Percentiles rank a stretch among this genome's conserved stretches.
Evolutionary conservation across 2,329 filamentous ascomycete species (phyloP).

Genomic region (Fusarium armeniacum): DNA sequence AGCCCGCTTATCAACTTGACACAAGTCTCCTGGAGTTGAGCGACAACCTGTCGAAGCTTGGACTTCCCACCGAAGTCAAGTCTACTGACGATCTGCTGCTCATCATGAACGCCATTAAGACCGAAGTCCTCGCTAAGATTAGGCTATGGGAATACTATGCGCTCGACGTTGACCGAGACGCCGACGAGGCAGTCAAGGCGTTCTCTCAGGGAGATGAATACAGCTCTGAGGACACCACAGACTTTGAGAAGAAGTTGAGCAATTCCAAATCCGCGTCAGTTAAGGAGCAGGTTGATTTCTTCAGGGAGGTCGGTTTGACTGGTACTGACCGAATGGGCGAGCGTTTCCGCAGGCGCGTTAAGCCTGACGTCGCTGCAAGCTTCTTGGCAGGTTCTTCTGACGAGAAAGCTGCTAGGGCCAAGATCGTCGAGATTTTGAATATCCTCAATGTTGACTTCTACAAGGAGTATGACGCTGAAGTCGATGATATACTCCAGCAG

Average conservation of each 20-base stretch:
- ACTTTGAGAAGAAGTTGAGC: slow-evolving; percentile 57
- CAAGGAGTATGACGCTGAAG: slow-evolving; percentile 89
- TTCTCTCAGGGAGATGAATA: slow-evolving; percentile 76
- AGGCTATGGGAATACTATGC: slow-evolving; percentile 96
- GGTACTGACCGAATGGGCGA: slow-evolving; percentile 83
- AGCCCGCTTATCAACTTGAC: slow-evolving; percentile 74
- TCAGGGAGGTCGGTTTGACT: slow-evolving; percentile 77
- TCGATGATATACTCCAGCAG: slow-evolving; percentile 87
- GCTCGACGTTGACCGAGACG: slow-evolving; percentile 81
- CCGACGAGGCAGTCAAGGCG: slow-evolving; percentile 75
- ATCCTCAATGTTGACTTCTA: slow-evolving; percentile 91
- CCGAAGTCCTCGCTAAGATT: slow-evolving; percentile 80
- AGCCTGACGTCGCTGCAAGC: slow-evolving; percentile 78
- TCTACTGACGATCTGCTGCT: slow-evolving; percentile 78
- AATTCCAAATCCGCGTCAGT: slow-evolving; percentile 62
- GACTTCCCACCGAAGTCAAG: slow-evolving; percentile 81
- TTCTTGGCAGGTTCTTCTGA: slow-evolving; percentile 73
- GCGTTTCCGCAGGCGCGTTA: slow-evolving; percentile 79
- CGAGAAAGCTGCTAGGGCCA: slow-evolving; percentile 65
- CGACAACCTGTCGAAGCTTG: slow-evolving; percentile 75
- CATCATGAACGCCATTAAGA: slow-evolving; percentile 88
- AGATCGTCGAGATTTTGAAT: slow-evolving; percentile 77
- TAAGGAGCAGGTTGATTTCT: slow-evolving; percentile 70
- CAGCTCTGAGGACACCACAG: slow-evolving; percentile 62
- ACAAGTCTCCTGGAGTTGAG: slow-evolving; percentile 80